Percentiles rank a stretch among this genome's conserved stretches.
Conservation (phyloP, 257 asterid species). For the Solanum tarijense region DNA sequence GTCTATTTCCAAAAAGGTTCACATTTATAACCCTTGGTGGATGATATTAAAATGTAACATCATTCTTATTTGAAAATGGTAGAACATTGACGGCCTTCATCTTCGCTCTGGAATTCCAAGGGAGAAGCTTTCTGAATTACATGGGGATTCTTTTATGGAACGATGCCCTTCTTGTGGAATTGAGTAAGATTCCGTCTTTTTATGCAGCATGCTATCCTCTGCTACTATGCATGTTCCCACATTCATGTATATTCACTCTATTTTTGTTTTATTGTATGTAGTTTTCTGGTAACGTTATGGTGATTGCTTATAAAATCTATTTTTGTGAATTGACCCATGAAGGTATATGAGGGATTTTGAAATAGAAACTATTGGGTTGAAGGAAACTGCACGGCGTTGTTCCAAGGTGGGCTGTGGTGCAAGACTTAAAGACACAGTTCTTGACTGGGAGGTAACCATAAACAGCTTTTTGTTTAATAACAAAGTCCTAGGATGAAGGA, state of each 20-base stretch:
- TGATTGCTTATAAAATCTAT: not conserved
- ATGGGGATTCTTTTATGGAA: slow-evolving; percentile 92
- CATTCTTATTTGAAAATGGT: slow-evolving; percentile 16
- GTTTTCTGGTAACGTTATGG: not conserved
- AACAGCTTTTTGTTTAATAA: not conserved
- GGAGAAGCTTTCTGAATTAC: slow-evolving; percentile 81
- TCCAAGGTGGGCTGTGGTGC: slow-evolving; percentile 55
- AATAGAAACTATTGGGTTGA: slow-evolving; percentile 87
- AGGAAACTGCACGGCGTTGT: slow-evolving; percentile 77
- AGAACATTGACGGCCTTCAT: slow-evolving; percentile 94
- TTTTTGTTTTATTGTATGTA: not conserved
- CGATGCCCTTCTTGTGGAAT: slow-evolving; percentile 71
- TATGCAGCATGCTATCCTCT: not conserved
- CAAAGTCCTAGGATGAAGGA: not conserved
- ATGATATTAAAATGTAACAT: not conserved
- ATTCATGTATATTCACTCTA: not conserved
- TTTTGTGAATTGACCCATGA: slow-evolving; percentile 14
- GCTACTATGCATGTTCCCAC: not conserved
- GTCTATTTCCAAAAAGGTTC: not conserved
- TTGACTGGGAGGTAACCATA: slow-evolving; percentile 88
- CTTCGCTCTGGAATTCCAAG: slow-evolving; percentile 94
- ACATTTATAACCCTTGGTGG: not conserved
- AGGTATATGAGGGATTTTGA: slow-evolving; percentile 93
- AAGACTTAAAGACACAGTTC: slow-evolving; percentile 90
- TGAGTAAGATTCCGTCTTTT: slow-evolving; percentile 47